Conservation (phyloP, 331 rosid genomes). For the Ulmus americana region DNA sequence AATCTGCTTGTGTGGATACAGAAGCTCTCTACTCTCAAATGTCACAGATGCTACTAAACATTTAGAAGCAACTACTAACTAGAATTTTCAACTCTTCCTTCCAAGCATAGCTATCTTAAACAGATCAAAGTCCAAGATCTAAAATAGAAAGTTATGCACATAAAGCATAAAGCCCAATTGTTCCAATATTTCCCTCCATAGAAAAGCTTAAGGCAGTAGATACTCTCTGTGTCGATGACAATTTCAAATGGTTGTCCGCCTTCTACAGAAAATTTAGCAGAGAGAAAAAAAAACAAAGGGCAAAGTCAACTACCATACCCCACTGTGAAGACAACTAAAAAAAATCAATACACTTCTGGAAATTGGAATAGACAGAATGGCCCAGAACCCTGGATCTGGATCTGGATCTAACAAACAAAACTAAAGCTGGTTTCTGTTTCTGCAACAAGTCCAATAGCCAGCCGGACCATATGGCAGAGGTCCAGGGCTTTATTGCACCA, state of each 20-base stretch:
- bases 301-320: constrained; percentile 1
- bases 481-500: constrained; percentile 3
- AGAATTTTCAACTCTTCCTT: no score
- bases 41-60: no score
- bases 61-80: no score
- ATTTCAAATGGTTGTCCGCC: constrained; percentile 21
- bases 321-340: background rate
- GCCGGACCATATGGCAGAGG: background rate
- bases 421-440: background rate
- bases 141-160: background rate
- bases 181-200: constrained; percentile 1
- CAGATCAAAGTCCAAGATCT: background rate
- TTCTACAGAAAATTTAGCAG: constrained; percentile 13
- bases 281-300: constrained; percentile 3
- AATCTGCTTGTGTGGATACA: no score
- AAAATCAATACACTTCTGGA: background rate
- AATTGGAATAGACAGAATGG: background rate
- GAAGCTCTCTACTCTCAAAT: no score
- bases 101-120: background rate
- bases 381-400: constrained; percentile 17
- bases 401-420: constrained; percentile 10
- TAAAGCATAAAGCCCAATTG: constrained; percentile 11
- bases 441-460: constrained; percentile 13
- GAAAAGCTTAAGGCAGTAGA: background rate
- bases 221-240: constrained; percentile 6